Percentiles rank a stretch among this genome's conserved stretches.
These are phyloP conservation scores for Akebia trifoliata DNA, from an alignment of 164 flowering plant species.

Conservation along the genomic window DNA sequence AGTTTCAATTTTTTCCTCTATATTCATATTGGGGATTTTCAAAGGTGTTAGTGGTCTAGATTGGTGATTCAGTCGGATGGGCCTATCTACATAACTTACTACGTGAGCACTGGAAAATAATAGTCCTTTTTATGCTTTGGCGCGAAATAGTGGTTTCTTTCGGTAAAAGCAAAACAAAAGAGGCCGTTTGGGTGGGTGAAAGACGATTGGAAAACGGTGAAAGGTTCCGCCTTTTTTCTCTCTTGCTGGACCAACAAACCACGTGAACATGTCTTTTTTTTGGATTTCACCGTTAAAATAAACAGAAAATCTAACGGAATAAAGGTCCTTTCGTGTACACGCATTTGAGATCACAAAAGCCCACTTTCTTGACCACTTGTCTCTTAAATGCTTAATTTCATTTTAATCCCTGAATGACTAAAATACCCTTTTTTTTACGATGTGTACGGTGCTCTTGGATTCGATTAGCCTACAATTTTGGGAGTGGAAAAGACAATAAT, in stretches of 20 bases:
- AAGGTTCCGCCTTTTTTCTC: conserved; percentile 5
- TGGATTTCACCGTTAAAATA: neutral
- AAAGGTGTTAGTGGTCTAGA: too few species aligned
- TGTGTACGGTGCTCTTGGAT: too few species aligned
- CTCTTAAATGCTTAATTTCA: too few species aligned
- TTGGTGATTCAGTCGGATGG: neutral
- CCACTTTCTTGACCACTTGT: too few species aligned
- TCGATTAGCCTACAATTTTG: too few species aligned
- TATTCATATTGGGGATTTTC: too few species aligned
- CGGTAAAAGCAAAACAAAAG: conserved; percentile 8
- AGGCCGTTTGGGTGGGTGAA: neutral
- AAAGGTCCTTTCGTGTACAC: neutral
- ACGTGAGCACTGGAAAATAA: neutral
- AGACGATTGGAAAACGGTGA: neutral
- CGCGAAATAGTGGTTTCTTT: neutral
- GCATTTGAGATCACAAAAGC: too few species aligned
- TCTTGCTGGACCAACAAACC: neutral
- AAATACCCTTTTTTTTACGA: too few species aligned
- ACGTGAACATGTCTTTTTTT: neutral
- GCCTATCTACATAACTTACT: neutral
- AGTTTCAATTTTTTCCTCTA: too few species aligned
- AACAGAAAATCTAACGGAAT: conserved; percentile 6
- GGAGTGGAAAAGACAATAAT: too few species aligned
- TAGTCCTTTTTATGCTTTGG: neutral
- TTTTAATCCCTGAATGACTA: too few species aligned